Base-by-base conservation (phyloP, 2,329 filamentous ascomycete genomes). In the Cryphonectria nitschkei region DNA sequence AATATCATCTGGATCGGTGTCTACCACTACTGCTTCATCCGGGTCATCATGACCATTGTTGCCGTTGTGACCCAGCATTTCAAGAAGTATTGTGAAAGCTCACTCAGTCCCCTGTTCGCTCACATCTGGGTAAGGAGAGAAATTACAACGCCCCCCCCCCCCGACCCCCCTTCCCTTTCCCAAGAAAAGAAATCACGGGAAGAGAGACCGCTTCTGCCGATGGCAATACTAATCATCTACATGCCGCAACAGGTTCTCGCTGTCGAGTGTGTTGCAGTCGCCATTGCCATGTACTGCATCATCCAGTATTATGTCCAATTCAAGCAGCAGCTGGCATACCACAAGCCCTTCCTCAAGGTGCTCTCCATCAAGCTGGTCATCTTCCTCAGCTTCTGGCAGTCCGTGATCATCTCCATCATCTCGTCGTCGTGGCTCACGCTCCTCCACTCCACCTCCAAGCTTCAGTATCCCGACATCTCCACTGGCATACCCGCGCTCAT, bases 301-400 rank as follows among this genome's bases (percentile, higher is more conserved):
- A 90, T 97, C 73, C 93, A 97, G 76, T 96, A 96, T 80, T 97
- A 97, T 80, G 80, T 92, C 41, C 93, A 97, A 79, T 84, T 96
- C 62, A 90, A 89, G 73, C 81, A 85, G 0, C 88, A 93, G 71
- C 85, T 97, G 37, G 85, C 86, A 9, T 86, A 90, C 68, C 88
- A 97, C 77, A 85, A 83, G 26, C 92, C 93, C 0, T 92, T 95
- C 74, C 81, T 95, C 74, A 97, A 97, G 80, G 90, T 97, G 37
- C 78, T 94, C 29, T 92, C 93, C 76, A 96, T 97, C 82, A 97
- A 97, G 81, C 86, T 97, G 39, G 93, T 97, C 77, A 94, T 97
- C 77, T 97, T 97, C 84, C 86, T 97, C 75, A 94, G 91, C 50
- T 97, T 97, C 80, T 97, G 94, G 94, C 94, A 97, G 81, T 85